These are phyloP conservation scores for Zygosaccharomyces gambellarensis DNA, from an alignment of 805 yeast species.

Conservation along the genomic window DNA sequence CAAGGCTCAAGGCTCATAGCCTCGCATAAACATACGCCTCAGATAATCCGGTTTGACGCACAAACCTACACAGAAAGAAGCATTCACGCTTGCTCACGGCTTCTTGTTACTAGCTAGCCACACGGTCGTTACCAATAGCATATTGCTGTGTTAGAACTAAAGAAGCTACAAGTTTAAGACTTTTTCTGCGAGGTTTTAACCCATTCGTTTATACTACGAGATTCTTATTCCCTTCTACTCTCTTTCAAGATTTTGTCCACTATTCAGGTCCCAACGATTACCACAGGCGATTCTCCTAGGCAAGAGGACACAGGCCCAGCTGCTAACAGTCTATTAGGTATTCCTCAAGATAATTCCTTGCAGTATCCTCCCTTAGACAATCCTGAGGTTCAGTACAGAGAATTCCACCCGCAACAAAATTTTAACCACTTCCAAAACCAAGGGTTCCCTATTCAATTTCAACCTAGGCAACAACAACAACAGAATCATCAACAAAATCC, in stretches of 20 bases:
- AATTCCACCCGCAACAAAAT: constrained; percentile 12
- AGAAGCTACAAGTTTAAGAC: background rate
- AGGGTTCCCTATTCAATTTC: constrained; percentile 14
- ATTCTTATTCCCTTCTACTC: constrained; percentile 1
- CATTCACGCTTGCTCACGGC: background rate
- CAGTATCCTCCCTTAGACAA: constrained; percentile 26
- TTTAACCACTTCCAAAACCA: constrained; percentile 20
- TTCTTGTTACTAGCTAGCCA: constrained; percentile 7
- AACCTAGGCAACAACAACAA: constrained; percentile 12
- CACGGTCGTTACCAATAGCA: constrained; percentile 3
- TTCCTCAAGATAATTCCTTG: constrained; percentile 22
- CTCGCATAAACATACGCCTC: constrained; percentile 6
- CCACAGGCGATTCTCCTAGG: constrained; percentile 20
- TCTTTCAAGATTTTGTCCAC: constrained; percentile 19
- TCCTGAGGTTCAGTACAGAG: constrained; percentile 16
- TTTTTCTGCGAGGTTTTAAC: constrained; percentile 3
- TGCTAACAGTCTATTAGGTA: constrained; percentile 16
- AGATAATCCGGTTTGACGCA: constrained; percentile 6
- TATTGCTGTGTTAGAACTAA: background rate
- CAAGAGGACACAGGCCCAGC: constrained; percentile 18
- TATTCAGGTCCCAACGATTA: constrained; percentile 15
- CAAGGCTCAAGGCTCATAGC: constrained; percentile 4
- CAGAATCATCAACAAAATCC: constrained; percentile 7
- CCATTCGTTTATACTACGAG: constrained; percentile 1
- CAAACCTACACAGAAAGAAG: background rate